Conservation (phyloP, 176 grass and related monocot genomes). For the Musa beccarii region DNA sequence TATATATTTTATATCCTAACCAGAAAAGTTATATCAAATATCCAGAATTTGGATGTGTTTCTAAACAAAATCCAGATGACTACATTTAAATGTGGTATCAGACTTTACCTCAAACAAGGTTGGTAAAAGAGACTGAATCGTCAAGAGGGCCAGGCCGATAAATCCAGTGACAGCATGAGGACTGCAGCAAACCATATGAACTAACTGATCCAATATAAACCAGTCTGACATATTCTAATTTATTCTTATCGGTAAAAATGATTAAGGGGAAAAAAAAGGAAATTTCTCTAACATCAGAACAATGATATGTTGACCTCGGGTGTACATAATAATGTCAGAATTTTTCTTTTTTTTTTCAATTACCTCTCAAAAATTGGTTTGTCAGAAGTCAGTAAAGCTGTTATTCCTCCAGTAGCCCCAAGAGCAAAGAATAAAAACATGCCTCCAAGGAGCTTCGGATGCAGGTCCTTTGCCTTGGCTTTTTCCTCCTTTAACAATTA, state of each 20-base stretch:
- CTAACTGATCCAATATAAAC: background rate
- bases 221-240: background rate
- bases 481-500: constrained; percentile 63
- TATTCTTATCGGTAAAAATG: background rate
- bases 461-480: constrained; percentile 87
- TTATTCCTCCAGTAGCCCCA: constrained; percentile 72
- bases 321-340: background rate
- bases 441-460: constrained; percentile 78
- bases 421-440: constrained; percentile 98
- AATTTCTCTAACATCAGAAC: background rate
- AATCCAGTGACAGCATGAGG: constrained; percentile 69
- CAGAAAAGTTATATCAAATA: background rate
- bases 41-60: background rate
- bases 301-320: background rate
- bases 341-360: background rate
- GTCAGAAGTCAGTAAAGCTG: constrained; percentile 68
- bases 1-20: background rate
- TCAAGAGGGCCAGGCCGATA: constrained; percentile 54
- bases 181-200: constrained; percentile 29
- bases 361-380: constrained; percentile 98
- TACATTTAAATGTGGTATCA: background rate
- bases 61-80: background rate
- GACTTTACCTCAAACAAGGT: constrained; percentile 54
- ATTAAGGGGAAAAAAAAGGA: background rate
- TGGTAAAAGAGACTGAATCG: constrained; percentile 70